Conservation (phyloP, 768 basidiomycete genomes). For the Suillus decipiens region DNA sequence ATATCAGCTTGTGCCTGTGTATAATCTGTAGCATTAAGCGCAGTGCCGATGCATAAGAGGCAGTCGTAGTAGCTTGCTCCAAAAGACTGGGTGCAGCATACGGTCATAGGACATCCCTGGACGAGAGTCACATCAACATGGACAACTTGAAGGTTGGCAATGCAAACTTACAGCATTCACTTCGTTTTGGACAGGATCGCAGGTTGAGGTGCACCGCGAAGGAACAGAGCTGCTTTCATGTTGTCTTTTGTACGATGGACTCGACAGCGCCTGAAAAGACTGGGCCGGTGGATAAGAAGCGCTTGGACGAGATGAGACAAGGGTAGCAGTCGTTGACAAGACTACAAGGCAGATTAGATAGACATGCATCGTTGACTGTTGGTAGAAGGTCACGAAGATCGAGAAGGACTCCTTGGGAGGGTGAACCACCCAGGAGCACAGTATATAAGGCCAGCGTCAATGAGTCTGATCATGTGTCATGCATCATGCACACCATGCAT, state of each 20-base stretch:
- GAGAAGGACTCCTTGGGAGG: not conserved
- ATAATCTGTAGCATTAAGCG: slow-evolving; percentile 30
- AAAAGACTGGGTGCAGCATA: slow-evolving; percentile 44
- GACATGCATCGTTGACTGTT: slow-evolving; percentile 21
- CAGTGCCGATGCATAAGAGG: slow-evolving; percentile 39
- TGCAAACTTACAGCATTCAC: slow-evolving; percentile 22
- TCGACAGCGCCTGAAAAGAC: slow-evolving; percentile 9
- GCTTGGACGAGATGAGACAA: slow-evolving; percentile 11
- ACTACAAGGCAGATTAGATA: not conserved
- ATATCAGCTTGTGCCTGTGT: slow-evolving; percentile 31
- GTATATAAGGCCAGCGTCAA: too few species aligned
- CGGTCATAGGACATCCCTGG: slow-evolving; percentile 30
- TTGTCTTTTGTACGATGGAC: slow-evolving; percentile 20
- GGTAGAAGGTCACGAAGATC: not conserved
- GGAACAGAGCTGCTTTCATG: slow-evolving; percentile 16
- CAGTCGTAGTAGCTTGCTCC: slow-evolving; percentile 44
- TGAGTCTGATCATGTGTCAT: too few species aligned
- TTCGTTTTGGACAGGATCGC: slow-evolving; percentile 27
- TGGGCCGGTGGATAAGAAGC: slow-evolving; percentile 7
- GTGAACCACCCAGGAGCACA: too few species aligned
- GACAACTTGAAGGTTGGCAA: not conserved
- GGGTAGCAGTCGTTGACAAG: slow-evolving; percentile 11
- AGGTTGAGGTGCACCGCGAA: slow-evolving; percentile 25
- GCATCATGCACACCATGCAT: too few species aligned
- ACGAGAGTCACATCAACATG: slow-evolving; percentile 10